Base-by-base conservation (phyloP, 495 filamentous ascomycete species). In the Baudoinia panamericana region DNA sequence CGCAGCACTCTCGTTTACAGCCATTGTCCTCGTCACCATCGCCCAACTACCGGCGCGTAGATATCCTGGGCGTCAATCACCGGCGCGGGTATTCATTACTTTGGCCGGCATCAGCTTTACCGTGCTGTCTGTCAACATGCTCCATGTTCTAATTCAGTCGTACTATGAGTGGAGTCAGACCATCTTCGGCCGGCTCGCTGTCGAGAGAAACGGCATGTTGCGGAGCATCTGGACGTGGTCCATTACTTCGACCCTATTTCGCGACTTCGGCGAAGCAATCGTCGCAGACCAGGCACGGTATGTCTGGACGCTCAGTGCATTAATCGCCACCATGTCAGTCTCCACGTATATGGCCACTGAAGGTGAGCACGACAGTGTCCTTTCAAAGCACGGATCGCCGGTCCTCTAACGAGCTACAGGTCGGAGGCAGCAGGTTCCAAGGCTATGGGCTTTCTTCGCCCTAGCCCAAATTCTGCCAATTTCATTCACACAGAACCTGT, bases 401-500 rank as follows among this genome's bases (percentile, higher is more conserved):
- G n/a, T n/a, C n/a, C n/a, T n/a, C n/a, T n/a, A n/a, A n/a, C n/a
- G n/a, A n/a, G n/a, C n/a, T 8, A 10, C 38, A 61, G 58, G 56
- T 18, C 22, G 30, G 5, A 45, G 36, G n/a, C 32, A 36, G 6
- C 30, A 15, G n/a, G 27, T 61, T 13, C 53, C 53, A 9, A 46
- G 51, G 28, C 53, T 56, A 5, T 59, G 54, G 56, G 58, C 55
- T 5, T 61, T 57, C 41, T 57, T 61, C 39, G 40, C 51, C 8
- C 43, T 61, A 1, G 48, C 47, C 16, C 58, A 61, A 35, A 45
- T 61, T 10, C 51, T 59, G 10, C 53, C 54, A 2, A 51, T 61
- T 34, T 54, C 54, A 17, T 61, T 57, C 41, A 48, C 52, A 11
- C 51, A 51, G 21, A 61, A 61, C 34, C 50, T 61, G 12, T 61